Base-by-base conservation (phyloP, 192 early-diverging fungal species). In the Backusella liffmaniae region DNA sequence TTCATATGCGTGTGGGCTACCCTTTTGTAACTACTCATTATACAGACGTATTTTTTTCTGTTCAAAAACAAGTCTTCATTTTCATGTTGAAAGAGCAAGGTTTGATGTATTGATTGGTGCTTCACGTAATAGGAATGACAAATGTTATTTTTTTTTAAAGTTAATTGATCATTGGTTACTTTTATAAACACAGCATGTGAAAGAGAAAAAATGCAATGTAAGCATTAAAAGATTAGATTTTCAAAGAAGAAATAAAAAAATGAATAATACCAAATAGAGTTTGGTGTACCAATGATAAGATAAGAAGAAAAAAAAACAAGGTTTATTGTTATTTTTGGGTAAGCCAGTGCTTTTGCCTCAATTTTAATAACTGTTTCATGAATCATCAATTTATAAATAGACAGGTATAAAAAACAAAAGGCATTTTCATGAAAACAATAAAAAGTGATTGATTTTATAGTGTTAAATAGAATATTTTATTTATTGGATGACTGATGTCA, bases 121-220 rank as follows among this genome's bases (percentile, higher is more conserved):
- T 12, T 62, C 26, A 62, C 23, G 21, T 62, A 62, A 62, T 29
- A 62, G 56, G 56, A 62, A 62, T 62, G 21, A 62, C 56, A 62
- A 62, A 62, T 62, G 56, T 62, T 13, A 62, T 26, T 23, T 53
- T 53, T 56, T 56, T 56, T 59, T 3, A 62, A 29, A 26, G 3
- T 62, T 29, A 21, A 62, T 9, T 62, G 56, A 10, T 62, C 56
- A 62, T 62, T 62, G 56, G 56, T 29, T 62, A 29, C 1, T 56
- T 56, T 26, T 56, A 56, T 56, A 62, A 56, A 62, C 56, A 62
- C 56, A 62, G 56, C 56, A 62, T 62, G 56, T 62, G 56, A 62
- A 62, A 62, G 56, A 26, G 56, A 12, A 49, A 62, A 62, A 62
- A 62, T 62, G 56, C 56, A 62, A 26, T 62, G 56, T 62, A 62